These are phyloP conservation scores for Ascochyta fabae DNA, from an alignment of 2,329 filamentous ascomycete genomes.

Conservation along the genomic window DNA sequence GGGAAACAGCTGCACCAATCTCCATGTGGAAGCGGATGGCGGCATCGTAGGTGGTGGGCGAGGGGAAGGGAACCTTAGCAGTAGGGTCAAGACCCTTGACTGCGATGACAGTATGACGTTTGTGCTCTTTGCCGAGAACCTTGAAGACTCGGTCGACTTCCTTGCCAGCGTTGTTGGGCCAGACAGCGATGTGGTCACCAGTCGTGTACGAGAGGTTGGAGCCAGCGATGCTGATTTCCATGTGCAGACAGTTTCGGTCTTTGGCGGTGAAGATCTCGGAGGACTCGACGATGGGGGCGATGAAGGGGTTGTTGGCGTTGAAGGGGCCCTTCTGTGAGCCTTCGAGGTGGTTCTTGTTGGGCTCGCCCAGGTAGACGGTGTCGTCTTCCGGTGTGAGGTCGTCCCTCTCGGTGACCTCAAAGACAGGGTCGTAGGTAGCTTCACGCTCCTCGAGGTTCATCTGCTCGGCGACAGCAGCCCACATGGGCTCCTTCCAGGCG, in stretches of 20 bases:
- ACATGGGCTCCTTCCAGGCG: slow-evolving; percentile 99
- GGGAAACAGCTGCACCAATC: slow-evolving; percentile 92
- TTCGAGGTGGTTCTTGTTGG: slow-evolving; percentile 94
- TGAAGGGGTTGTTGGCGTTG: slow-evolving; percentile 96
- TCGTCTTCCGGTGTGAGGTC: slow-evolving; percentile 75
- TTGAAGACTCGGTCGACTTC: slow-evolving; percentile 91
- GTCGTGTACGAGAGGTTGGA: slow-evolving; percentile 94
- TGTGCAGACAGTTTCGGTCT: slow-evolving; percentile 92
- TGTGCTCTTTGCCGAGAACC: slow-evolving; percentile 75
- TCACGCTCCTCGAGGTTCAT: slow-evolving; percentile 95
- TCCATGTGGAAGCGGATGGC: slow-evolving; percentile 96
- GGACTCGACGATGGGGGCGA: slow-evolving; percentile 92
- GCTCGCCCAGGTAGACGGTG: slow-evolving; percentile 92
- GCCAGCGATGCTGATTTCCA: slow-evolving; percentile 89
- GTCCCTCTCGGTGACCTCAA: slow-evolving; percentile 78
- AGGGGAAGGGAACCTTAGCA: slow-evolving; percentile 96
- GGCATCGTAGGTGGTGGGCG: slow-evolving; percentile 94
- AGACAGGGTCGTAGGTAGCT: slow-evolving; percentile 92
- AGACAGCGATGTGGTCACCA: slow-evolving; percentile 95
- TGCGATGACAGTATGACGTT: slow-evolving; percentile 81
- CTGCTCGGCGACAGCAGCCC: slow-evolving; percentile 79
- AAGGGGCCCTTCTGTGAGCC: slow-evolving; percentile 84
- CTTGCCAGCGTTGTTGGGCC: slow-evolving; percentile 92
- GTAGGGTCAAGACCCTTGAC: slow-evolving; percentile 94
- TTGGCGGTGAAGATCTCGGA: slow-evolving; percentile 86